Evolutionary conservation across 2,329 filamentous ascomycete species (phyloP), one percentile per base, ranked within the genome.

Genomic region (Blastomyces percursus): DNA sequence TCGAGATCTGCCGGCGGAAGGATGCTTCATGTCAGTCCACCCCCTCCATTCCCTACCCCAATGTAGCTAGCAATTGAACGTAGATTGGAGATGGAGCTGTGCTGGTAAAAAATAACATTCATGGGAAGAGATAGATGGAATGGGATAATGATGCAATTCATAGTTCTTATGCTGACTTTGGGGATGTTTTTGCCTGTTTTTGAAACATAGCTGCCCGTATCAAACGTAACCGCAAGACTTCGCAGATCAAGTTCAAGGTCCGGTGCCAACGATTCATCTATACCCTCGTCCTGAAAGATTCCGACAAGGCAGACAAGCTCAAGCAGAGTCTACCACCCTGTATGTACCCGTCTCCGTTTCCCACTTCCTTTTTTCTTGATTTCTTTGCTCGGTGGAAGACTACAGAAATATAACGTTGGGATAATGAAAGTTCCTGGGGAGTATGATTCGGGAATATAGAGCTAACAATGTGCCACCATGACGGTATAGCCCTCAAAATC

Each of bases 241-340:
- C 88, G 79, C 88, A 93, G 85, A 92, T 94, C 88, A 99, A 99
- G 89, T 97, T 99, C 91, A 99, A 99, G 91, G 93, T 99, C 86
- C 91, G 94, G 81, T 97, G 94, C 89, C 85, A 90, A 79, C 86
- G 87, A 76, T 87, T 94, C 85, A 85, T 99, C 73, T 99, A 99
- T 89, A 96, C 94, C 73, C 88, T 99, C 74, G 90, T 96, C 78
- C 88, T 99, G 75, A 96, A 96, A 87, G 94, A 99, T 83, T 86
- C 86, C 76, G 94, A 96, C 79, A 97, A 97, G 90, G 95, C 93
- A 81, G 94, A 97, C 84, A 99, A 99, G 90, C 88, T 99, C 73
- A 97, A 96, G 91, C 93, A 97, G 86, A 91, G 87, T 79, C 85
- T 99, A 69, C 95, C 94, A 75, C 95, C 94, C 74, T 90, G 94